These are phyloP conservation scores for Aspergillus hancockii DNA, from an alignment of 495 filamentous ascomycete genomes.

Conservation along the genomic window DNA sequence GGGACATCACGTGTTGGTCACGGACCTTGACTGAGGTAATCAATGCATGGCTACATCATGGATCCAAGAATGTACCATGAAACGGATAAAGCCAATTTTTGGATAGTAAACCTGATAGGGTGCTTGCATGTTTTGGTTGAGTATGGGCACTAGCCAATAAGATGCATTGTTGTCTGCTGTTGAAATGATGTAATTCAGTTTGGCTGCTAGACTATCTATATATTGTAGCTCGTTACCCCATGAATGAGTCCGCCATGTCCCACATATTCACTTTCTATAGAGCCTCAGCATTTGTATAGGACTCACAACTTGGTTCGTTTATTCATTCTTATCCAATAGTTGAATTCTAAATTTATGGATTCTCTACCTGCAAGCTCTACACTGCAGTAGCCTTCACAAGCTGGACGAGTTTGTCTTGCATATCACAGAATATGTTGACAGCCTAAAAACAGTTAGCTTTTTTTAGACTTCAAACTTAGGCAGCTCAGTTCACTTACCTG, in stretches of 20 bases:
- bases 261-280: no score
- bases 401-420: conserved; percentile 55
- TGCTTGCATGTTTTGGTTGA: not conserved
- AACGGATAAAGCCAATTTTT: not conserved
- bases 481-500: conserved; percentile 34
- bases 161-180: not conserved
- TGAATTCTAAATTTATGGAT: not conserved
- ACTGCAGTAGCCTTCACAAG: conserved; percentile 31
- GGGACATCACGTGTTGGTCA: not conserved
- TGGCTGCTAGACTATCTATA: no score
- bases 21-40: not conserved
- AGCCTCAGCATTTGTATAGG: no score
- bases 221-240: no score
- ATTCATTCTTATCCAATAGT: no score
- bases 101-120: not conserved
- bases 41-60: not conserved
- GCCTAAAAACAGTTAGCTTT: conserved; percentile 34
- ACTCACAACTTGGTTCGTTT: no score
- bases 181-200: no score
- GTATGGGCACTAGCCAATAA: not conserved
- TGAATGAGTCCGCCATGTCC: no score
- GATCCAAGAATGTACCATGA: not conserved
- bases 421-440: conserved; percentile 61
- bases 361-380: not conserved
- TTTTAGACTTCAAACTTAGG: not conserved